Evolutionary conservation across 164 flowering plant genomes (phyloP), one percentile per base, ranked within the genome.

Genomic region (Umbellularia californica): DNA sequence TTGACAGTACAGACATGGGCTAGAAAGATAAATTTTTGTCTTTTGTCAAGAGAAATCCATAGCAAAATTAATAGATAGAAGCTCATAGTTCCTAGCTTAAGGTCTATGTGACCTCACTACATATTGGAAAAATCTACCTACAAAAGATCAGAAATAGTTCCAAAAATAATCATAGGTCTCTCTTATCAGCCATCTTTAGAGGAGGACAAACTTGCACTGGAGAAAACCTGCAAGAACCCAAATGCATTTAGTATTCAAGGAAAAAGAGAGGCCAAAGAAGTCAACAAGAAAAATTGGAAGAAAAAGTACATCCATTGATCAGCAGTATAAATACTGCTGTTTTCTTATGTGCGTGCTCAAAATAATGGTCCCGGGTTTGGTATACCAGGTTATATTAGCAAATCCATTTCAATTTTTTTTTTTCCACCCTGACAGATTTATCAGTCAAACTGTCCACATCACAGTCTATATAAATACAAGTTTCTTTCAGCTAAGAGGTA

Each of bases 171-270:
- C 25, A 64, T 9, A 17, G 30, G 2, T 10, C 67, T 33, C 52
- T 72, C 74, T 67, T 2, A 10, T 60, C 74, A 33, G 25, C 50
- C 19, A 51, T 66, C 68, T 13, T 74, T 30, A 76, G 52, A 52
- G 23, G 65, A 76, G 74, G 55, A 67, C 35, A 25, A 71, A 76
- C 13, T 35, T 63, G 63, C 79, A 76, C 22, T 55, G 74, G 68
- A 52, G 77, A 24, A 77, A 68, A 30, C 72, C 77, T 78, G 76
- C 67, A 72, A 47, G 23, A 58, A 69, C 13, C 15, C n/a, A 65
- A 67, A 64, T 22, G 23, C 7, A 25, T 70, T 63, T 65, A 15
- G 25, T 13, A n/a, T 3, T 50, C 50, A 58, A 52, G 25, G 25
- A 51, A 52, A 25, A 71, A 50, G 30, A 7, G 20, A 70, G 19